Percentiles rank a stretch among this genome's conserved stretches.
Evolutionary conservation across 2,329 filamentous ascomycete genomes (phyloP).

Genomic region (Hymenoscyphus infarciens): DNA sequence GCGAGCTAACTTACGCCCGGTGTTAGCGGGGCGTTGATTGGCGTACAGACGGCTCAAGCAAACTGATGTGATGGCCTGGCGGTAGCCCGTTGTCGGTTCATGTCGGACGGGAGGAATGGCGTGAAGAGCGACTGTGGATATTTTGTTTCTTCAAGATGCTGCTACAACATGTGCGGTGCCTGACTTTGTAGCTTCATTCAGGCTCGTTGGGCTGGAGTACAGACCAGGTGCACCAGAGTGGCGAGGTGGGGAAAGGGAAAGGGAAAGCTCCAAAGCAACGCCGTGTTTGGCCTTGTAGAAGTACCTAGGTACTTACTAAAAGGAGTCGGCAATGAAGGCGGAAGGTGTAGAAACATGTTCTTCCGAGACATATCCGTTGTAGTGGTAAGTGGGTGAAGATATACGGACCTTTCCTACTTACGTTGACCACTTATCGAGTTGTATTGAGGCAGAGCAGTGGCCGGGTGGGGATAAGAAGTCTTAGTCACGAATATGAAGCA

Average conservation of each 20-base stretch:
- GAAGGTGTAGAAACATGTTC: not conserved
- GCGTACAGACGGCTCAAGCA: too few relatives aligned
- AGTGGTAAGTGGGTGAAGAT: not conserved
- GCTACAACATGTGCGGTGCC: not conserved
- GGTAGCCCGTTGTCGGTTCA: too few relatives aligned
- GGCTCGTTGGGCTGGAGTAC: conserved; percentile 12
- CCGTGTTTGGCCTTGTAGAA: not conserved
- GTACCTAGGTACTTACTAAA: not conserved
- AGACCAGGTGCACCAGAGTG: not conserved
- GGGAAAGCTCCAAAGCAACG: not conserved
- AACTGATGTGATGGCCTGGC: too few relatives aligned
- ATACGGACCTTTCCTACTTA: not conserved
- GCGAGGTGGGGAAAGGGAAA: not conserved
- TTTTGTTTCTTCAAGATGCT: too few relatives aligned
- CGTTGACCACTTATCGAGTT: not conserved
- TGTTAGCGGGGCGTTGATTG: too few relatives aligned
- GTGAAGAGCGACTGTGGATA: too few relatives aligned
- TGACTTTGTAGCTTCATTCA: not conserved
- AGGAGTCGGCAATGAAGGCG: not conserved
- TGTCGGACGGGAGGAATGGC: too few relatives aligned
- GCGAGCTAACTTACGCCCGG: too few relatives aligned
- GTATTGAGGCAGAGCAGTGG: not conserved
- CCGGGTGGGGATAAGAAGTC: not conserved
- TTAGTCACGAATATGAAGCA: not conserved
- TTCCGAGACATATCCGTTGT: not conserved